These are phyloP conservation scores for Pichiaceae sp. DNA, from an alignment of 1,139 yeast genomes.

Conservation along the genomic window DNA sequence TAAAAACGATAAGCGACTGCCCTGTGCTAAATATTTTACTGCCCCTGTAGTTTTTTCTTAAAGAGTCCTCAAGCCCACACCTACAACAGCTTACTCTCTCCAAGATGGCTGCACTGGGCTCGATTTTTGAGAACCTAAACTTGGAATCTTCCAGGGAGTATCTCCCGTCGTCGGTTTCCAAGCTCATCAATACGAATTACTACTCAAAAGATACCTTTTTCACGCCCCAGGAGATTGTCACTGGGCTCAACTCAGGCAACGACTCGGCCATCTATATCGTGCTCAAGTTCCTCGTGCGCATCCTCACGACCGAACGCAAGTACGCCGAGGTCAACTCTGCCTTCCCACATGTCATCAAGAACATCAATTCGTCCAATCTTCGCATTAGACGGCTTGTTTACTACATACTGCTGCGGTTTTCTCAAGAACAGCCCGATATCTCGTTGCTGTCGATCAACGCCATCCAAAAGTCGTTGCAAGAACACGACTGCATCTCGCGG, in stretches of 20 bases:
- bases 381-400: conserved; percentile 74
- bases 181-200: conserved; percentile 16
- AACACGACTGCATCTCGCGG: conserved; percentile 59
- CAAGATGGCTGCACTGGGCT: not conserved
- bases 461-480: conserved; percentile 73
- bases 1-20: too few species aligned
- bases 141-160: conserved; percentile 16
- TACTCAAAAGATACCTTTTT: conserved; percentile 15
- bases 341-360: conserved; percentile 86
- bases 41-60: too few species aligned
- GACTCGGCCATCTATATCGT: conserved; percentile 72
- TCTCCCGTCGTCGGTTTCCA: conserved; percentile 20
- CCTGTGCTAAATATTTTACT: too few species aligned
- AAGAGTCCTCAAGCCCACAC: too few species aligned
- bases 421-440: conserved; percentile 80
- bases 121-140: conserved; percentile 53
- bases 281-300: conserved; percentile 63
- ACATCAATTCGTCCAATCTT: conserved; percentile 63
- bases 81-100: not conserved
- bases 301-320: conserved; percentile 50
- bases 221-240: conserved; percentile 52
- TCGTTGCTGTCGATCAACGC: conserved; percentile 87
- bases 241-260: conserved; percentile 55
- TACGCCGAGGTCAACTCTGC: conserved; percentile 30
- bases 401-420: conserved; percentile 66